phyloP scores from a whole-genome alignment of 352 stramenopile genomes.

The Phytophthora chlamydospora region DNA sequence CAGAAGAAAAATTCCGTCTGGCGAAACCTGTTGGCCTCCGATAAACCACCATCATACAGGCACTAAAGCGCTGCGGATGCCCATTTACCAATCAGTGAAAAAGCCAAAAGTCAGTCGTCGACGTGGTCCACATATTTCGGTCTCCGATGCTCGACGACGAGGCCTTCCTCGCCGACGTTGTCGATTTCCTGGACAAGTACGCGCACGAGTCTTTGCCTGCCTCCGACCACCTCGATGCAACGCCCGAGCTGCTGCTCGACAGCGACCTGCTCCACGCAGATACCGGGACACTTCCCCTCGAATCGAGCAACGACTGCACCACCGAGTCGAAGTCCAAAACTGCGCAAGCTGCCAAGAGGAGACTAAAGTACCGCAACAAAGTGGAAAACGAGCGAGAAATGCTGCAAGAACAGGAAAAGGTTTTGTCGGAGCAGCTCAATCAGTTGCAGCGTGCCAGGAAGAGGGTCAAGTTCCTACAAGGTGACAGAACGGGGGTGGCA shows the following conservation, averaged over 20 bases:
- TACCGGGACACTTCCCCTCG: constrained; percentile 4
- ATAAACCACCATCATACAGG: no score
- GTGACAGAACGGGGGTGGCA: neutral
- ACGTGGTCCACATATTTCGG: constrained; percentile 2
- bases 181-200: constrained; percentile 7
- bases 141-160: constrained; percentile 5
- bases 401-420: constrained; percentile 20
- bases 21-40: no score
- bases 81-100: no score
- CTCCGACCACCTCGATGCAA: neutral
- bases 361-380: constrained; percentile 34
- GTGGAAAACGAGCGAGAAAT: constrained; percentile 33
- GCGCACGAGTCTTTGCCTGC: constrained; percentile 1
- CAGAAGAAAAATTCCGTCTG: no score
- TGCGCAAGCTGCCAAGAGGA: constrained; percentile 18
- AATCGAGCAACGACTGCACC: neutral
- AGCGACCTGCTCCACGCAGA: constrained; percentile 20
- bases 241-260: constrained; percentile 9
- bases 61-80: no score
- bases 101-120: neutral
- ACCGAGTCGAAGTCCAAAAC: neutral
- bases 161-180: constrained; percentile 12
- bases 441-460: constrained; percentile 18
- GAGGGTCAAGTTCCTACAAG: constrained; percentile 8
- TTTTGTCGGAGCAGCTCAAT: constrained; percentile 20